Evolutionary conservation across 306 rosid species (phyloP), one percentile per base, ranked within the genome.

Genomic region (Quercus glauca): DNA sequence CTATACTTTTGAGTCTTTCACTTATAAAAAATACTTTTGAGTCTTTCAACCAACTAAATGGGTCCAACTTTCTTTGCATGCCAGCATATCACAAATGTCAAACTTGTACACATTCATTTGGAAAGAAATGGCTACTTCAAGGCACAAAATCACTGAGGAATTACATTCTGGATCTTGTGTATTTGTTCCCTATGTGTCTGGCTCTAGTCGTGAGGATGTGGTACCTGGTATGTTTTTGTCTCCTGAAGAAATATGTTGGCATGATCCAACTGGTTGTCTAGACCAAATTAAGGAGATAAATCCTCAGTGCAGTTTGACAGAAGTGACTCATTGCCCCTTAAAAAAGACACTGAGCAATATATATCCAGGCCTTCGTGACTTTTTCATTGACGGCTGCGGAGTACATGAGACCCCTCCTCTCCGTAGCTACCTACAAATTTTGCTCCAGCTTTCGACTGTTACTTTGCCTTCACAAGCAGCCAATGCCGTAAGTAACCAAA

Each of bases 51-150:
- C 74, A 51, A 61, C 55, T 74, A 74, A 55, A 31, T 75, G 37
- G 20, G 18, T 69, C 77, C 73, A 11, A 73, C 21, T 23, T 5
- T 75, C 37, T 84, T 51, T 71, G 26, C 85, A 71, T 78, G 20
- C 60, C 89, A 94, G 99, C 84, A 76, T 90, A 69, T 75, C 83
- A 19, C 95, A 94, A 83, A 92, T 89, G 97, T 88, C 92, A 84
- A 87, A 83, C 72, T 85, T 91, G 26, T 94, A 92, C 83, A 57
- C 91, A 6, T 90, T 89, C 84, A 74, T 94, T 74, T 91, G 97
- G 97, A 91, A 83, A 82, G 97, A 92, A 88, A 86, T 87, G 90
- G 86, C 89, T 74, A 23, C 86, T 74, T 87, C 95, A 79, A 90
- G 83, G 85, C 83, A 85, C 83, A 84, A 84, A 80, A 84, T 83